These are phyloP conservation scores for Citrus hindsii DNA, from an alignment of 345 rosid species.

Conservation along the genomic window DNA sequence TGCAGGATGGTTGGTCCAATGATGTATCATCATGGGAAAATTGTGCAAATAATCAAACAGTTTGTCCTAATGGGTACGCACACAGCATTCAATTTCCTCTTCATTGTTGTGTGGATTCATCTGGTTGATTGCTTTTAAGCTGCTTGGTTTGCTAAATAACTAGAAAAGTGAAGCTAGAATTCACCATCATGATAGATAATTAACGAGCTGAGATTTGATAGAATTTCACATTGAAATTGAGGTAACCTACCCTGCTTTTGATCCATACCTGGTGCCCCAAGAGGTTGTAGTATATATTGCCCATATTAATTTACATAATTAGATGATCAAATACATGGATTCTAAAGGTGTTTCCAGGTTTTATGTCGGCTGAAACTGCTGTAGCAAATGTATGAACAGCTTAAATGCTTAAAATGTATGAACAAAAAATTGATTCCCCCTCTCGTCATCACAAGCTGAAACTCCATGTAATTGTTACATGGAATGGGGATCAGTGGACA, in stretches of 20 bases:
- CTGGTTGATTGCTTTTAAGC: not conserved
- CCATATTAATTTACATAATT: not conserved
- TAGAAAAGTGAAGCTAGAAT: not conserved
- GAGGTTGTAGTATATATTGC: not conserved
- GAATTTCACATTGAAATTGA: not conserved
- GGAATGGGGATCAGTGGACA: not conserved
- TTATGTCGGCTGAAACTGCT: not conserved
- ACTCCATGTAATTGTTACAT: not conserved
- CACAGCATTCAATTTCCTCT: not conserved
- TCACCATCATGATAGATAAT: not conserved
- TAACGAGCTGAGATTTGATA: not conserved
- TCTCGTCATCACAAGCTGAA: slow-evolving; percentile 1
- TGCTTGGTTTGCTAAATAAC: not conserved
- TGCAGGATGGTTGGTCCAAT: slow-evolving; percentile 64
- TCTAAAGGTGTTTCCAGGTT: not conserved
- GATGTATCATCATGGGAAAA: slow-evolving; percentile 50
- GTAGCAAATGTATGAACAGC: not conserved
- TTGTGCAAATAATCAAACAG: slow-evolving; percentile 49
- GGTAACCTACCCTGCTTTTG: not conserved
- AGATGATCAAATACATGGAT: not conserved
- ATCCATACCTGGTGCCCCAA: not conserved
- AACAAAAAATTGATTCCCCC: not conserved
- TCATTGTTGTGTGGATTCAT: not conserved
- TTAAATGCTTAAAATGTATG: not conserved
- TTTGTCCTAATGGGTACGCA: slow-evolving; percentile 76